Conservation (phyloP, 1,284 basidiomycete species). For the Cutaneotrichosporon daszewskae region DNA sequence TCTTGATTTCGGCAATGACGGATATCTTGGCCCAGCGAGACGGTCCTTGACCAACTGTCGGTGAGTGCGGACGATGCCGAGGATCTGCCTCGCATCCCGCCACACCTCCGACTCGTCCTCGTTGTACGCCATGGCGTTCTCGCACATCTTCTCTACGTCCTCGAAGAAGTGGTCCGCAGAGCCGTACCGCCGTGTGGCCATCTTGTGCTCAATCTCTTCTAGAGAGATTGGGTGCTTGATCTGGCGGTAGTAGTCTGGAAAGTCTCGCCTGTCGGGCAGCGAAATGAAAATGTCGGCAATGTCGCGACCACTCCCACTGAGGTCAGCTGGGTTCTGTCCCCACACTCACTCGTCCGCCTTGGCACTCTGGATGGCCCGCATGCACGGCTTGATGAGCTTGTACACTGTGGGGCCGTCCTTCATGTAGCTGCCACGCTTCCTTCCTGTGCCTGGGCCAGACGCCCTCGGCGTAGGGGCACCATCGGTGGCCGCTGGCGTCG, state of each 20-base stretch:
- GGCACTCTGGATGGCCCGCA: constrained; percentile 36
- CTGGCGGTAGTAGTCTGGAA: constrained; percentile 87
- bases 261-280: constrained; percentile 67
- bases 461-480: constrained; percentile 4
- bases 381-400: constrained; percentile 43
- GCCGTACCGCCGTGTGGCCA: constrained; percentile 61
- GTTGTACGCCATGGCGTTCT: constrained; percentile 87
- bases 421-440: constrained; percentile 36
- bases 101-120: constrained; percentile 77
- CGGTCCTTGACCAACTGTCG: constrained; percentile 14
- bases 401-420: constrained; percentile 43
- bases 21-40: constrained; percentile 1
- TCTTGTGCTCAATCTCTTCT: constrained; percentile 72
- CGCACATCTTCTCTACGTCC: constrained; percentile 81
- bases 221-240: constrained; percentile 81
- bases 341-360: constrained; percentile 34
- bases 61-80: constrained; percentile 8
- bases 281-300: constrained; percentile 68
- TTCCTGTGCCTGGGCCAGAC: constrained; percentile 14
- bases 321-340: background rate
- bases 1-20: background rate
- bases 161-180: constrained; percentile 65
- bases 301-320: constrained; percentile 55
- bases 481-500: constrained; percentile 8
- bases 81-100: constrained; percentile 66